Percentiles rank a stretch among this genome's conserved stretches.
These are phyloP conservation scores for Zelonia costaricensis DNA, from an alignment of 208 protist species.

Conservation along the genomic window DNA sequence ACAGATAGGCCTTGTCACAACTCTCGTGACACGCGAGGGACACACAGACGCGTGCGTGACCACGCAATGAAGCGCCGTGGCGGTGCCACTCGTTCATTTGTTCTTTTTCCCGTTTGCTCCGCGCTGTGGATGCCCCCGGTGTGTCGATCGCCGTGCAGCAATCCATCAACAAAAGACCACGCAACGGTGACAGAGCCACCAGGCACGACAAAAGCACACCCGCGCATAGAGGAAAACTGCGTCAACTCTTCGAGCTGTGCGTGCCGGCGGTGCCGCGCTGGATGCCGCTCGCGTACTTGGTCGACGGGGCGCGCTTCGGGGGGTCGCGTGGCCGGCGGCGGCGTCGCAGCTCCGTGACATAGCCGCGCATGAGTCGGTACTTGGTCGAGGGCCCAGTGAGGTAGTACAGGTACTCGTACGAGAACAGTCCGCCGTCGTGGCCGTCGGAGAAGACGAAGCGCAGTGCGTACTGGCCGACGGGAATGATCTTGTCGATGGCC, in stretches of 20 bases:
- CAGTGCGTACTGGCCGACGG: slow-evolving; percentile 85
- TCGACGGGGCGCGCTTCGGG: slow-evolving; percentile 55
- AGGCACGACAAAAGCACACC: too few species aligned
- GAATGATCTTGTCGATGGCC: slow-evolving; percentile 71
- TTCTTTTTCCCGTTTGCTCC: too few species aligned
- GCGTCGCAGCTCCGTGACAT: slow-evolving; percentile 53
- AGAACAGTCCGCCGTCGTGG: slow-evolving; percentile 85
- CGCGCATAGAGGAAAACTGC: too few species aligned
- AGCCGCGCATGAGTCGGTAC: slow-evolving; percentile 79
- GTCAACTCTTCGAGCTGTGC: neutral
- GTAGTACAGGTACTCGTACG: slow-evolving; percentile 83
- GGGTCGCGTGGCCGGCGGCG: slow-evolving; percentile 69
- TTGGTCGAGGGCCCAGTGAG: slow-evolving; percentile 47
- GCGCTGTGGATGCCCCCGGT: too few species aligned
- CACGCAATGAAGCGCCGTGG: too few species aligned
- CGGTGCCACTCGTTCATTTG: too few species aligned
- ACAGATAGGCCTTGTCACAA: too few species aligned
- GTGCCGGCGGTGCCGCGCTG: neutral
- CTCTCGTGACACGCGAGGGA: too few species aligned
- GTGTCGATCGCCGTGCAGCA: too few species aligned
- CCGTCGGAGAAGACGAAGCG: slow-evolving; percentile 86
- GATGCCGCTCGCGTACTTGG: neutral
- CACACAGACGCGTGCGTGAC: too few species aligned
- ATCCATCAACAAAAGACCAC: too few species aligned
- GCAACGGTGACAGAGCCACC: too few species aligned